Base-by-base conservation (phyloP, 306 rosid genomes). In the Bauhinia variegata region DNA sequence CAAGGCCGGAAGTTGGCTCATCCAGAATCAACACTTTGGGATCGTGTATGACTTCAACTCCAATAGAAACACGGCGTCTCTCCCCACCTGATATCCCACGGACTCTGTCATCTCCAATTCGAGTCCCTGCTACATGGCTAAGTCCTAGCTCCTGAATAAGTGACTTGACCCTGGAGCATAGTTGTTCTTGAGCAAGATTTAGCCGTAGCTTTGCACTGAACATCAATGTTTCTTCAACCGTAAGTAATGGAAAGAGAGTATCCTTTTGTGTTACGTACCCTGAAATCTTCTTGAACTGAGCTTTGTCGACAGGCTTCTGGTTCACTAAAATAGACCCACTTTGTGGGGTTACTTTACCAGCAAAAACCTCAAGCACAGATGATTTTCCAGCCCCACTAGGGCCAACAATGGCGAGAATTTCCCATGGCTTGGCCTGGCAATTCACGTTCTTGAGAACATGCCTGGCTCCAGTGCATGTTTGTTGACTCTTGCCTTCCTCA, bases 321-420 rank as follows among this genome's bases (percentile, higher is more conserved):
- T 93, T 86, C 59, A 88, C 79, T 48, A 84, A 70, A 69, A 93
- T 68, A 13, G 97, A 63, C 6, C 95, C 98, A 34, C 33, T 74
- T 36, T 80, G 79, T 4, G 90, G 91, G 14, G 80, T 72, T 52
- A 77, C 63, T 73, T 85, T 84, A 11, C 98, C 97, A 17, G 97
- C 87, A n/a, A 93, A 78, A 65, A 89, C 83, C 79, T 93, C 93
- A 12, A 93, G 93, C 17, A 89, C 69, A 33, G 98, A 86, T 4
- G 96, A 93, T 49, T 93, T 93, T 31, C 98, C 97, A 54, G 98
- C 93, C 12, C 98, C 98, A 38, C 97, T 93, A 17, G 97, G 96
- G 46, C 98, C 98, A 8, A 93, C 91, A 63, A 93, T 88, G 77
- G 98, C 97, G 1, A 88, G 82, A 72, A 93, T 85, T 65, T 93